Percentiles rank a stretch among this genome's conserved stretches.
phyloP scores from a whole-genome alignment of 805 yeast genomes.

The Suhomyces kilbournensis region DNA sequence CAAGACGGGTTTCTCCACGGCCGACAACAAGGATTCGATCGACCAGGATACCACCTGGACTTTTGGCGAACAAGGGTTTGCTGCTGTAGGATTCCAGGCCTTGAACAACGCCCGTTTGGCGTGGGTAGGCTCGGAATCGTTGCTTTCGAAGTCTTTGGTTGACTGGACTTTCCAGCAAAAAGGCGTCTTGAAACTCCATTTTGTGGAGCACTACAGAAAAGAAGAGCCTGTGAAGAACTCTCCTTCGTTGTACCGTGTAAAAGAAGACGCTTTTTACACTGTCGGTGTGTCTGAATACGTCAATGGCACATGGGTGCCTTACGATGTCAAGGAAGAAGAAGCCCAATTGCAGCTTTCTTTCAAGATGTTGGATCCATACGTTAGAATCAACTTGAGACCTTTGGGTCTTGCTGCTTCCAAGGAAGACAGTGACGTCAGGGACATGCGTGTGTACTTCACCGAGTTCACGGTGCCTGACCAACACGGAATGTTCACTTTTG shows the following conservation, averaged over 20 bases:
- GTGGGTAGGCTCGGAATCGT: conserved; percentile 73
- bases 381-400: conserved; percentile 63
- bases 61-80: conserved; percentile 72
- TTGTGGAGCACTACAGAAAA: conserved; percentile 54
- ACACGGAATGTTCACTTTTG: conserved; percentile 92
- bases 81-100: conserved; percentile 78
- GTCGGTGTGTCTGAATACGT: conserved; percentile 46
- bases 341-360: conserved; percentile 78
- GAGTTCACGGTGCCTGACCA: conserved; percentile 84
- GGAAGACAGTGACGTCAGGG: conserved; percentile 39
- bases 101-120: conserved; percentile 70
- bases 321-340: conserved; percentile 28
- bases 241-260: conserved; percentile 60
- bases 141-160: conserved; percentile 39
- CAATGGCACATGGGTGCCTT: conserved; percentile 69
- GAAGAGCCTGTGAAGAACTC: conserved; percentile 41
- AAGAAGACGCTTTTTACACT: conserved; percentile 62
- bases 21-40: conserved; percentile 34
- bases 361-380: conserved; percentile 92
- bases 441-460: conserved; percentile 46
- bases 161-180: conserved; percentile 75
- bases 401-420: conserved; percentile 35
- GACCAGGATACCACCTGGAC: conserved; percentile 62
- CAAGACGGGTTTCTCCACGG: conserved; percentile 54
- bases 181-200: conserved; percentile 56